Evolutionary conservation across 257 asterid genomes (phyloP).

Genomic region (Petunia axillaris): DNA sequence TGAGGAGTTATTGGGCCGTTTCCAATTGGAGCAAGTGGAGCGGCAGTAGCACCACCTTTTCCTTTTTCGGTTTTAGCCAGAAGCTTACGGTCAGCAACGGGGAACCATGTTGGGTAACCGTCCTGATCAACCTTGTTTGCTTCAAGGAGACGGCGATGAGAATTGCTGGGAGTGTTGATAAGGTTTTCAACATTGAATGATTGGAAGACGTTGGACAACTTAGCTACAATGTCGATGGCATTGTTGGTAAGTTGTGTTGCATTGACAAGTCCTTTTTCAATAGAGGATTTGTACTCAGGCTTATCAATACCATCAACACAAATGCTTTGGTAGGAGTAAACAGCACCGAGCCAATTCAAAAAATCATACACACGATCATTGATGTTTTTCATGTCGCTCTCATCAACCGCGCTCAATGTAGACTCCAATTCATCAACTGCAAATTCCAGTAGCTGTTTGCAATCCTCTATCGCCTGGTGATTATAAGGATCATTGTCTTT

Average conservation of each 20-base stretch:
- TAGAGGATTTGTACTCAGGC: conserved; percentile 45
- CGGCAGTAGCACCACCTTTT: background rate
- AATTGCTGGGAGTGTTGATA: background rate
- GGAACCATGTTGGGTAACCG: conserved; percentile 61
- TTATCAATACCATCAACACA: conserved; percentile 53
- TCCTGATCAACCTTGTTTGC: conserved; percentile 29
- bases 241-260: conserved; percentile 65
- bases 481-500: conserved; percentile 38
- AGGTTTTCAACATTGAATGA: conserved; percentile 36
- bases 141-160: conserved; percentile 40
- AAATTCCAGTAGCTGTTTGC: conserved; percentile 53
- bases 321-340: conserved; percentile 43
- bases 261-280: conserved; percentile 46
- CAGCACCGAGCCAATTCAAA: conserved; percentile 56
- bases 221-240: conserved; percentile 59
- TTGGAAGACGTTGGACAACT: conserved; percentile 43
- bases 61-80: conserved; percentile 24
- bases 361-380: conserved; percentile 47
- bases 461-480: conserved; percentile 57
- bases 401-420: conserved; percentile 37
- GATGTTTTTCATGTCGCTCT: conserved; percentile 40
- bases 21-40: conserved; percentile 13
- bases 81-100: conserved; percentile 58
- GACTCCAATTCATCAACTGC: conserved; percentile 54
- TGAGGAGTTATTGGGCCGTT: conserved; percentile 34